phyloP scores from a whole-genome alignment of 2,329 filamentous ascomycete genomes.

The Tolypocladium pustulatum region DNA sequence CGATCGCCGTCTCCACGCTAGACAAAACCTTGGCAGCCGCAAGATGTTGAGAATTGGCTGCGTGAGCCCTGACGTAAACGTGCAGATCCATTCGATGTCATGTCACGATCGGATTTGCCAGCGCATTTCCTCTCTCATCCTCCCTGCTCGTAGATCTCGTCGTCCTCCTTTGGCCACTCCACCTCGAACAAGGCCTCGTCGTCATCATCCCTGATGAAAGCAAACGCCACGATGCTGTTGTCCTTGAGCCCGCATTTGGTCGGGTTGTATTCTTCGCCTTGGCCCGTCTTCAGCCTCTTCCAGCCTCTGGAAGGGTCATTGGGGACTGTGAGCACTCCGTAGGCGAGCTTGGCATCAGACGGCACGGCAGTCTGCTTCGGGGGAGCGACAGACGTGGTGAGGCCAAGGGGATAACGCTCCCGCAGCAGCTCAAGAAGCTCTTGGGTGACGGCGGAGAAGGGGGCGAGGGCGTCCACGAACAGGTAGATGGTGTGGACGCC shows the following conservation, averaged over 20 bases:
- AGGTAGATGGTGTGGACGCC: constrained; percentile 62
- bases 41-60: not conserved
- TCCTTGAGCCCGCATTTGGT: constrained; percentile 33
- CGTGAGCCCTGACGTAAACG: not conserved
- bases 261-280: constrained; percentile 26
- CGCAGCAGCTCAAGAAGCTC: constrained; percentile 48
- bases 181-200: constrained; percentile 33
- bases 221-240: constrained; percentile 39
- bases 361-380: constrained; percentile 28
- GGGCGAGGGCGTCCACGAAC: constrained; percentile 46
- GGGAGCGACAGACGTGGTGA: constrained; percentile 25
- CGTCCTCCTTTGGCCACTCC: constrained; percentile 33
- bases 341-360: constrained; percentile 30
- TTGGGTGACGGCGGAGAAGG: constrained; percentile 45
- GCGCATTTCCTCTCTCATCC: constrained; percentile 1
- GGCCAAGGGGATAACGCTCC: constrained; percentile 45
- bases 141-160: constrained; percentile 19
- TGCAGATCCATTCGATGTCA: not conserved
- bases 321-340: constrained; percentile 32
- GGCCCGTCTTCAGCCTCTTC: constrained; percentile 30
- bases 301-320: constrained; percentile 38
- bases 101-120: not conserved
- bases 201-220: constrained; percentile 25
- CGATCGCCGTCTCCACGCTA: not conserved
- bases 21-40: not conserved